Base-by-base conservation (phyloP, 2,329 filamentous ascomycete genomes). In the Colletotrichum lupini region DNA sequence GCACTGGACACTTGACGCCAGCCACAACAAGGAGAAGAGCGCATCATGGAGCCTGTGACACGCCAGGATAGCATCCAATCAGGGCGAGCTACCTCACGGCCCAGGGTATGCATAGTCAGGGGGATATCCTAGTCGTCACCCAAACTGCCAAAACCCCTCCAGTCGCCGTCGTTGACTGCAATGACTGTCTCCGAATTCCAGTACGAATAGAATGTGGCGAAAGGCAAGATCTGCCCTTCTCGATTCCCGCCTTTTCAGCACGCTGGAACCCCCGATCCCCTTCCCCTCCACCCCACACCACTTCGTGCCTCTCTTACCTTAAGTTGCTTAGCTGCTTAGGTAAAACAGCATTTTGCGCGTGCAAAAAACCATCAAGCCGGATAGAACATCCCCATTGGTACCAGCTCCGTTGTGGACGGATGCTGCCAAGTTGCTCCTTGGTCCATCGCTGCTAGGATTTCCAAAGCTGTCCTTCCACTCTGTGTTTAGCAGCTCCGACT, bases 341-440 rank as follows among this genome's bases (percentile, higher is more conserved):
- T 42, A 42, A 42, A 7, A 6, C 37, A 42, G 37, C 6, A 42
- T 7, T 19, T 19, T 42, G 37, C 37, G 37, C 6, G 3, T 42
- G 37, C 16, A 14, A 46, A 52, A 46, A 14, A 19, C 42, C 30
- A 53, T 24, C 57, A 22, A 7, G 42, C 24, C 49, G 32, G 58
- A 24, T 46, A 24, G 22, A 59, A 42, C 26, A 63, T 63, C 58
- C 58, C 49, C 19, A 42, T 56, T 64, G n/a, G 63, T 24, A 56
- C 26, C 11, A 30, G 19, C 46, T 46, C 58, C 56, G 56, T 11
- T 37, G n/a, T 28, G 42, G 19, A 49, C 42, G 19, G 42, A 19
- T 49, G 22, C 28, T 32, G 46, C 4, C 28, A 24, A 53, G 26
- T 49, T 24, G 28, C 3, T n/a, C 53, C 3, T 26, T 60, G 7